Percentiles rank a stretch among this genome's conserved stretches.
These are phyloP conservation scores for Deinandra increscens DNA, from an alignment of 129 eudicot genomes.

Conservation along the genomic window DNA sequence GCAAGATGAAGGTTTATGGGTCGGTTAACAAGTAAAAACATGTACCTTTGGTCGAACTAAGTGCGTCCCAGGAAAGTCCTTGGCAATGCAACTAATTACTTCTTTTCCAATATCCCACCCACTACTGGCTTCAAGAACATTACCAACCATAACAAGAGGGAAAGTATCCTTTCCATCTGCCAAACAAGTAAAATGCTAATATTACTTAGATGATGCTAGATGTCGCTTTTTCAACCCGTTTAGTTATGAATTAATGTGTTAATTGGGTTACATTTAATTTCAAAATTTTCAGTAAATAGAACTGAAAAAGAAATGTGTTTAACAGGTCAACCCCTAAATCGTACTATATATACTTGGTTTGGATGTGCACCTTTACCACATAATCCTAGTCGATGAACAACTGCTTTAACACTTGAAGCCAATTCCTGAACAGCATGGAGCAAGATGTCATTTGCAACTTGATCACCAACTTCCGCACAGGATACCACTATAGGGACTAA, in stretches of 20 bases:
- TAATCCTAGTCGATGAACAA: conserved; percentile 70
- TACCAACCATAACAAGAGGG: conserved; percentile 95
- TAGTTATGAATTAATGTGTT: not conserved
- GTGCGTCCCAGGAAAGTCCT: conserved; percentile 66
- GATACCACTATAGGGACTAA: conserved; percentile 76
- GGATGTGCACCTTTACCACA: conserved; percentile 72
- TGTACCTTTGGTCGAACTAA: conserved; percentile 78
- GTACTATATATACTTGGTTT: not conserved
- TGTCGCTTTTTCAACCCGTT: not conserved
- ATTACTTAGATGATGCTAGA: not conserved
- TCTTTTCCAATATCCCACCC: conserved; percentile 86
- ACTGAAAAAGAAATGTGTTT: too few relatives aligned
- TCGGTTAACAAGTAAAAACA: not conserved
- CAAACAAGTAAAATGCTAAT: conserved; percentile 14
- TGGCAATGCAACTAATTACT: conserved; percentile 60
- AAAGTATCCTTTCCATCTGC: conserved; percentile 70
- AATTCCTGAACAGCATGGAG: conserved; percentile 75
- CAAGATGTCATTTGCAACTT: conserved; percentile 72
- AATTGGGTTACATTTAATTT: not conserved
- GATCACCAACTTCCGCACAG: conserved; percentile 88
- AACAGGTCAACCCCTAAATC: not conserved
- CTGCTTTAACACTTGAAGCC: conserved; percentile 89
- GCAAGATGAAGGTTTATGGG: not conserved
- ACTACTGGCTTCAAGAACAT: conserved; percentile 81
- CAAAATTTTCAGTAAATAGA: too few relatives aligned